Evolutionary conservation across 352 stramenopile genomes (phyloP).

Genomic region (Pythium vanterpoolii): DNA sequence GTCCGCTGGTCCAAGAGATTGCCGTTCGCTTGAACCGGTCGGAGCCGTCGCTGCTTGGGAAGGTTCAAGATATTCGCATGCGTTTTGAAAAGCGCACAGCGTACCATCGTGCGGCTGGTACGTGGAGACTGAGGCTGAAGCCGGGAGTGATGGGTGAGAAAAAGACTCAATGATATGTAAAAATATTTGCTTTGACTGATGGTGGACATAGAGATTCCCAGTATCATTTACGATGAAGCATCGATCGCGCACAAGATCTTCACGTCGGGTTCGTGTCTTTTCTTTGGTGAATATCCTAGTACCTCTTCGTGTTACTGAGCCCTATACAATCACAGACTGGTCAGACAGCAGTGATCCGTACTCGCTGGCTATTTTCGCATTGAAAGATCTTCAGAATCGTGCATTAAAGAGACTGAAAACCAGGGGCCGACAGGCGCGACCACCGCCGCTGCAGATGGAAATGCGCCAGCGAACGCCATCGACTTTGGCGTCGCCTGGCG

Average conservation of each 20-base stretch:
- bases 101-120: slow-evolving; percentile 45
- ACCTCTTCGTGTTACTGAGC: not conserved
- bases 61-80: slow-evolving; percentile 53
- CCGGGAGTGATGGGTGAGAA: too few relatives aligned
- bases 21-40: slow-evolving; percentile 35
- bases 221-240: slow-evolving; percentile 44
- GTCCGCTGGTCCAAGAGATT: slow-evolving; percentile 22
- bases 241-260: slow-evolving; percentile 73
- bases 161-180: not conserved
- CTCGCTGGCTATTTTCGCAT: slow-evolving; percentile 40
- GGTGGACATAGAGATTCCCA: slow-evolving; percentile 43
- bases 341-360: slow-evolving; percentile 51
- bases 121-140: too few relatives aligned
- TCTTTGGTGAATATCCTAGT: not conserved
- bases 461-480: slow-evolving; percentile 8
- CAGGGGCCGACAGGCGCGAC: not conserved
- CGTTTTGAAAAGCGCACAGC: slow-evolving; percentile 41
- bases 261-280: slow-evolving; percentile 33
- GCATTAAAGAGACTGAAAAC: not conserved
- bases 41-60: slow-evolving; percentile 49
- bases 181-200: not conserved
- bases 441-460: slow-evolving; percentile 16
- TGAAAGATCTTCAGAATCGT: slow-evolving; percentile 31
- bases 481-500: not conserved
- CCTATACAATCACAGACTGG: slow-evolving; percentile 58